Base-by-base conservation (phyloP, 495 filamentous ascomycete species). In the Hapsidospora chrysogenum region DNA sequence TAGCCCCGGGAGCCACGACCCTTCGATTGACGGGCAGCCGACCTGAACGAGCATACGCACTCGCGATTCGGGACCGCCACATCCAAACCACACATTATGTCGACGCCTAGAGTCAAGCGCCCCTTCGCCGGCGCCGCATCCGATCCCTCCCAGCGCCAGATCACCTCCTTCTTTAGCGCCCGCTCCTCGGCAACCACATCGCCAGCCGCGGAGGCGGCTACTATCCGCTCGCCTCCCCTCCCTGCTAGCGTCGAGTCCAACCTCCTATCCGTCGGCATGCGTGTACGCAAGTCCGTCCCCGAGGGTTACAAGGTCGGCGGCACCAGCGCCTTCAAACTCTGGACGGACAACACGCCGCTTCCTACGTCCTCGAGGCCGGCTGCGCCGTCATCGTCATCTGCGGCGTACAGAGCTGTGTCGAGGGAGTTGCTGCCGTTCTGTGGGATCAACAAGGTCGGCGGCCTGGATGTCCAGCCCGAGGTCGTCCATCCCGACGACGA, bases 211-310 rank as follows among this genome's bases (percentile, higher is more conserved):
- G 17, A 42, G 13, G n/a, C 28, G 1, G 7, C 40, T 21, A 15
- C 47, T 16, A 30, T 56, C 35, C 50, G 58, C 9, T 43, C 58
- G 6, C 54, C 54, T 29, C 50, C 56, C 25, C 63, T 84, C 14
- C 70, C 83, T 7, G 49, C 57, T 7, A 61, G 59, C 15, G 65
- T 92, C 16, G 82, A 89, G 52, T 62, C 83, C 11, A 77, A 36
- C 44, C 8, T 44, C 40, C 62, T 94, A 3, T 78, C 66, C 40
- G 86, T 96, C 35, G 87, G 87, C 43, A 92, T 94, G 82, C 74
- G 85, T 22, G 70, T 96, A 34, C 78, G 87, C 40, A 94, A 96
- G 56, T 76, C 78, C 8, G 75, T 96, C 3, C 80, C 82, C 0
- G 85, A 93, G 39, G 87, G 87, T 35, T 92, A 93, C 61, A 92